Base-by-base conservation (phyloP, 108 stramenopile genomes). In the Pseudonitzschia multiseries region DNA sequence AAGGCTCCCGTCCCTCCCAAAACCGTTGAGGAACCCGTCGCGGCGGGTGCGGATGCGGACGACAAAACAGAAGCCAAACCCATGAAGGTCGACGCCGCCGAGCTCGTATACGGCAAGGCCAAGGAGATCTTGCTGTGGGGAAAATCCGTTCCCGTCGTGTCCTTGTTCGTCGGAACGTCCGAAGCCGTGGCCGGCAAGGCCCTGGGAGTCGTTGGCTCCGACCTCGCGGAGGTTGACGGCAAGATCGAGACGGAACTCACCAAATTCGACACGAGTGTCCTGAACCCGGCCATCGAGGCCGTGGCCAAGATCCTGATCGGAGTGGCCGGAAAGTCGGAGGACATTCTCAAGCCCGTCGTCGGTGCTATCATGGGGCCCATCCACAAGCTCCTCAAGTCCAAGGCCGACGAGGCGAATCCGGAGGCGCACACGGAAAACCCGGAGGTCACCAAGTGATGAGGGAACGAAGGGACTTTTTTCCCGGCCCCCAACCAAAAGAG, bases 111-210 rank as follows among this genome's bases (percentile, higher is more conserved):
- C 66, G 71, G 63, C 32, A 48, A 54, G 31, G 79, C 81, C 65
- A 93, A 93, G 66, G 82, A 69, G 59, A 75, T 87, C 21, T 90
- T 89, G 88, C 72, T 82, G 10, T 90, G 89, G 89, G 92, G 89
- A 50, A 93, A 93, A 61, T 76, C 80, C 21, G 76, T 87, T 42
- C 74, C 89, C 40, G 41, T 89, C 40, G 57, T 93, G 22, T 51
- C 62, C 22, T 64, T 75, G 66, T 59, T 90, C 43, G 73, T 89
- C n/a, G 85, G 81, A 33, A 72, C 89, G 24, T 84, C 88, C 52
- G 92, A 93, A 63, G 75, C 72, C 8, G 83, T 86, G 18, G 87
- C 88, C 57, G 70, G 83, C n/a, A 89, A 87, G 69, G 81, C 87
- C 20, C 59, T 90, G 27, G 71, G 65, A 13, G 59, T 79, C 17